Evolutionary conservation across 2,329 filamentous ascomycete genomes (phyloP).

Genomic region (Tolypocladium ophioglossoides): DNA sequence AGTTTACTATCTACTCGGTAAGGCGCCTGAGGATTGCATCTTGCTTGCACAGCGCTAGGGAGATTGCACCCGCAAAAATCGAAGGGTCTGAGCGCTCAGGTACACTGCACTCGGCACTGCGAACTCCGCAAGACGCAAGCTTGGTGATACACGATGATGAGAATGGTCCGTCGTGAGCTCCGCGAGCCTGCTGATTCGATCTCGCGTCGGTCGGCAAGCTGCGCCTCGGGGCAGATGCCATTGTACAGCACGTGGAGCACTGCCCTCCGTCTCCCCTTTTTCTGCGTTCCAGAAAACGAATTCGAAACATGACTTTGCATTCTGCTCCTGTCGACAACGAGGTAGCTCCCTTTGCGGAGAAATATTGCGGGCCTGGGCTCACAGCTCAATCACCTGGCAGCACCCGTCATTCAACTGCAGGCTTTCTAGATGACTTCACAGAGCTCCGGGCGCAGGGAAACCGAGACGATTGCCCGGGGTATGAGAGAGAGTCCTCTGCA

Average conservation of each 20-base stretch:
- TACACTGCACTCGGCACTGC: background rate
- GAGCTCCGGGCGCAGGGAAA: no score
- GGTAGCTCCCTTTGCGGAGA: background rate
- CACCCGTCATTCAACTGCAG: background rate
- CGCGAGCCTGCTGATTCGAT: no score
- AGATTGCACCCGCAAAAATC: background rate
- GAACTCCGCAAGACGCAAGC: background rate
- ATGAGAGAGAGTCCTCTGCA: no score
- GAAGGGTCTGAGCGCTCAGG: background rate
- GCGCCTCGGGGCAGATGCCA: background rate
- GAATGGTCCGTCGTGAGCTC: no score
- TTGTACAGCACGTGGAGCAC: no score
- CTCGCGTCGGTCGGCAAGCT: background rate
- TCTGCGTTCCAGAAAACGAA: background rate
- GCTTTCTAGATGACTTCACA: background rate
- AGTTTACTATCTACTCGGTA: no score
- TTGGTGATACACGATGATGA: background rate
- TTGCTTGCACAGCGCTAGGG: background rate
- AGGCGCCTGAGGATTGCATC: no score
- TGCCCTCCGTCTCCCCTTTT: background rate
- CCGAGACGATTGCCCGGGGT: background rate
- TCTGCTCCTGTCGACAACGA: background rate
- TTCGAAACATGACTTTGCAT: background rate
- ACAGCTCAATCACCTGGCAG: background rate
- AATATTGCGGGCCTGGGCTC: background rate